Evolutionary conservation across 148 eudicot genomes (phyloP).

Genomic region (Amaranthus cruentus): DNA sequence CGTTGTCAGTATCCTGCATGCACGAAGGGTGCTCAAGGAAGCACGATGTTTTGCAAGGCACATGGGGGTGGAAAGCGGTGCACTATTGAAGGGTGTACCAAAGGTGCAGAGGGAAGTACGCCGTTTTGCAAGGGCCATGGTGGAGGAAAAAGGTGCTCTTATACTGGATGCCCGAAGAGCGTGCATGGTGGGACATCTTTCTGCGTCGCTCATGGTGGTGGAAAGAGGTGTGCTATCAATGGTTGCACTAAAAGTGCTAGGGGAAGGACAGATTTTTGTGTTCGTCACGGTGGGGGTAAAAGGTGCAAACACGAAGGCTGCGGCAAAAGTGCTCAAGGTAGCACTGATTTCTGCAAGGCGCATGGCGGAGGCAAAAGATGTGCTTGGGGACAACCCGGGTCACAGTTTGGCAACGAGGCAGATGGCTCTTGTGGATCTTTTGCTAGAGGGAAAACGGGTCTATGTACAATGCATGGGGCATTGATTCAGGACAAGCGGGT

Average conservation of each 20-base stretch:
- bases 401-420: conserved; percentile 42
- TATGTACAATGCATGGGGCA: conserved; percentile 74
- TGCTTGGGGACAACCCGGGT: conserved; percentile 81
- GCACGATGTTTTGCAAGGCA: conserved; percentile 96
- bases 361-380: conserved; percentile 97
- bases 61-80: conserved; percentile 98
- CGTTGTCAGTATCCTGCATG: conserved; percentile 78
- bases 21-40: conserved; percentile 93
- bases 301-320: conserved; percentile 75
- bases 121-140: conserved; percentile 96
- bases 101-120: conserved; percentile 98
- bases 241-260: conserved; percentile 92
- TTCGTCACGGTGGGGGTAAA: conserved; percentile 98
- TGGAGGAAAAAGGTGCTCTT: conserved; percentile 93
- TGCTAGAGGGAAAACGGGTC: conserved; percentile 77
- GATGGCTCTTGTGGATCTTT: conserved; percentile 65
- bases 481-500: conserved; percentile 89
- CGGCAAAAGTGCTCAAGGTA: conserved; percentile 95
- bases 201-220: conserved; percentile 98
- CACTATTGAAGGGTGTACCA: conserved; percentile 66
- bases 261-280: conserved; percentile 86
- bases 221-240: conserved; percentile 74
- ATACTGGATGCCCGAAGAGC: conserved; percentile 81
- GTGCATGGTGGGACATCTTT: conserved; percentile 94
- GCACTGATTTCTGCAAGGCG: conserved; percentile 98